Base-by-base conservation (phyloP, 306 rosid genomes). In the Prinsepia uniflora region DNA sequence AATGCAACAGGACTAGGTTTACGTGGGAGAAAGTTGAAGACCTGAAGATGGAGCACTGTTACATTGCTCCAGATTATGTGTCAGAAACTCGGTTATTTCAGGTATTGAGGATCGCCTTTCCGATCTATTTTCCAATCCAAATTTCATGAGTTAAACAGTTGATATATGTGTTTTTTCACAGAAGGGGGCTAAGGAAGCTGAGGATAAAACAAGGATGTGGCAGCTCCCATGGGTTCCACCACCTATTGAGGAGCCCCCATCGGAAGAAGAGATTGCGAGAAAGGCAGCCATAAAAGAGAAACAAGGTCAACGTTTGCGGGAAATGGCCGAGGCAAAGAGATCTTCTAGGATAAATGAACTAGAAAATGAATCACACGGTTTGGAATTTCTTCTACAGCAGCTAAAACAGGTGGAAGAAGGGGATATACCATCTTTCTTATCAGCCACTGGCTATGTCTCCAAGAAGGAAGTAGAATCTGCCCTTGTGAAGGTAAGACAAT, bases 221-320 rank as follows among this genome's bases (percentile, higher is more conserved):
- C 99, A 94, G 83, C 96, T 91, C 64, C 99, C 97, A 42, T 94
- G 99, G 97, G 81, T 87, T 77, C 97, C 97, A 11, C 99, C 96
- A 42, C 99, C 99, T 22, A 80, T 50, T 55, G 97, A 91, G 87
- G 97, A 82, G 81, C 96, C 88, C 68, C 99, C 99, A 81, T 94
- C 97, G 8, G 97, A 87, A 78, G 99, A 91, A 82, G 96, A 91
- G 86, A 79, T 94, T 75, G 99, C 99, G 47, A 86, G 97, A 89
- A 94, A 94, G 92, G 99, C 95, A 63, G 97, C 99, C 68, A 89
- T 87, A 68, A 90, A 74, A 79, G 97, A 94, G 85, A 94, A 75
- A 81, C 96, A 87, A 76, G 95, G 99, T 75, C 99, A 94, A 82
- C 89, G 99, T 52, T 69, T 94, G 82, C 81, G 97, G 73, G 99